phyloP scores from a whole-genome alignment of 176 grass and related monocot genomes.

The Raddia guianensis region DNA sequence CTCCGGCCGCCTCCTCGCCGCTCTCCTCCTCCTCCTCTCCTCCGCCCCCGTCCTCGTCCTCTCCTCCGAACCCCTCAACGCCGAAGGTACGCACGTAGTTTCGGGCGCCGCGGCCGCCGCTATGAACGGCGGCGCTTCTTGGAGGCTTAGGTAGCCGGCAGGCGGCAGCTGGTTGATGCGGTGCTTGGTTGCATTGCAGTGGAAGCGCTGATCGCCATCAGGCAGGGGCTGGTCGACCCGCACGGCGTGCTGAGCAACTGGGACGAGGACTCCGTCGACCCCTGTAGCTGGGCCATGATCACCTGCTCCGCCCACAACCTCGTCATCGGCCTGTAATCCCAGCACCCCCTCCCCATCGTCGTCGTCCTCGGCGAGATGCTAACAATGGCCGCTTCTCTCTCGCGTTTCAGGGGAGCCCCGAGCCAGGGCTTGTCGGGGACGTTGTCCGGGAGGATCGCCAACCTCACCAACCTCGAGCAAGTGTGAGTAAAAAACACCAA shows the following conservation, averaged over 20 bases:
- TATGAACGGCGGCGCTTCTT: background rate
- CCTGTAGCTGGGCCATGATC: conserved; percentile 99
- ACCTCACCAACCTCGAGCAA: conserved; percentile 95
- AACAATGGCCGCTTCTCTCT: background rate
- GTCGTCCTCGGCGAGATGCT: background rate
- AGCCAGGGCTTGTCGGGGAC: conserved; percentile 88
- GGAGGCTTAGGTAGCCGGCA: background rate
- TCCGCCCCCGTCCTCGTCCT: conserved; percentile 28
- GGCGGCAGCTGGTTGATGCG: background rate
- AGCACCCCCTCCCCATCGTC: background rate
- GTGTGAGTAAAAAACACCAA: conserved; percentile 47
- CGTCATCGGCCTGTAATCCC: conserved; percentile 86
- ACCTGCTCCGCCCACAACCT: conserved; percentile 93
- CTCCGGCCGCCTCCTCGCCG: background rate
- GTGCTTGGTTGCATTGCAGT: conserved; percentile 46
- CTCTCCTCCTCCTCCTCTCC: conserved; percentile 38
- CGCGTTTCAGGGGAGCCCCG: conserved; percentile 70
- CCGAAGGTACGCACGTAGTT: conserved; percentile 57
- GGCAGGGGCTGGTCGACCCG: conserved; percentile 69
- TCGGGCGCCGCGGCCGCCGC: background rate
- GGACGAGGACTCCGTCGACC: conserved; percentile 96
- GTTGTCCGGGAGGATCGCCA: conserved; percentile 71
- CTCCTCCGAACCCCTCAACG: conserved; percentile 70
- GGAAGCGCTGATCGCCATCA: conserved; percentile 85
- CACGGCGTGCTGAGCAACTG: conserved; percentile 88